A percentile compares a stretch with the other conserved stretches of the same genome.
These are phyloP conservation scores for Curvularia sp. DNA, from an alignment of 2,329 filamentous ascomycete genomes.

Conservation along the genomic window DNA sequence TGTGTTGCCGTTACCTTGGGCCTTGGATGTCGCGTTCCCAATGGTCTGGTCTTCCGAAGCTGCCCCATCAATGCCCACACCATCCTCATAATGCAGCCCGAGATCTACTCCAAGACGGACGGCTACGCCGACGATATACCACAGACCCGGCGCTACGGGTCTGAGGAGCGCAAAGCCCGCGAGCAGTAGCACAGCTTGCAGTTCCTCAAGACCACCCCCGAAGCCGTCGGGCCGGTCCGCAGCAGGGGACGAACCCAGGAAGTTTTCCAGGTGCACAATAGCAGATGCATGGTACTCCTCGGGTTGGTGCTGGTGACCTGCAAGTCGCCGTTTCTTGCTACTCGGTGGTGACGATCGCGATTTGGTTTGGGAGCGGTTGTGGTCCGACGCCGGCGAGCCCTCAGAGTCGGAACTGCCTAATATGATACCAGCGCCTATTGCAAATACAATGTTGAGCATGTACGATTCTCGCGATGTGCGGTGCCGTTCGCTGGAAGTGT, in stretches of 20 bases:
- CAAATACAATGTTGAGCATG: constrained; percentile 95
- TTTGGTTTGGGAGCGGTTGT: constrained; percentile 38
- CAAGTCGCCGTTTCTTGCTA: constrained; percentile 50
- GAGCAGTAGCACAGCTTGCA: constrained; percentile 90
- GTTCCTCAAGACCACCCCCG: constrained; percentile 87
- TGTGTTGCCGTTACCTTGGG: constrained; percentile 45
- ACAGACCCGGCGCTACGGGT: constrained; percentile 90
- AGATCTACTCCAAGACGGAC: constrained; percentile 89
- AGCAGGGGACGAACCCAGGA: constrained; percentile 71
- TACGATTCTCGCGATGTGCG: constrained; percentile 85
- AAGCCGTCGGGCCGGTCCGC: constrained; percentile 67
- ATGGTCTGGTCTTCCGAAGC: constrained; percentile 40
- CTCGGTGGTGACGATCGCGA: constrained; percentile 43
- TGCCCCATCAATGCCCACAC: constrained; percentile 66
- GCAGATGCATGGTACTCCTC: constrained; percentile 97
- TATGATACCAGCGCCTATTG: constrained; percentile 93
- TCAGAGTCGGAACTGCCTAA: constrained; percentile 62
- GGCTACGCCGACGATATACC: constrained; percentile 97
- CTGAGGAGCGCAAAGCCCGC: constrained; percentile 90
- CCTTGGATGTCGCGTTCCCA: constrained; percentile 36
- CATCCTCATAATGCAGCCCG: constrained; percentile 91
- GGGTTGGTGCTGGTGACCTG: constrained; percentile 73
- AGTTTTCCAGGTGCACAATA: constrained; percentile 88
- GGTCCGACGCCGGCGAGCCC: constrained; percentile 43
- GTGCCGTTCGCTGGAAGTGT: constrained; percentile 70